Conservation (phyloP, 768 basidiomycete species). For the Hygrocybe punicea region DNA sequence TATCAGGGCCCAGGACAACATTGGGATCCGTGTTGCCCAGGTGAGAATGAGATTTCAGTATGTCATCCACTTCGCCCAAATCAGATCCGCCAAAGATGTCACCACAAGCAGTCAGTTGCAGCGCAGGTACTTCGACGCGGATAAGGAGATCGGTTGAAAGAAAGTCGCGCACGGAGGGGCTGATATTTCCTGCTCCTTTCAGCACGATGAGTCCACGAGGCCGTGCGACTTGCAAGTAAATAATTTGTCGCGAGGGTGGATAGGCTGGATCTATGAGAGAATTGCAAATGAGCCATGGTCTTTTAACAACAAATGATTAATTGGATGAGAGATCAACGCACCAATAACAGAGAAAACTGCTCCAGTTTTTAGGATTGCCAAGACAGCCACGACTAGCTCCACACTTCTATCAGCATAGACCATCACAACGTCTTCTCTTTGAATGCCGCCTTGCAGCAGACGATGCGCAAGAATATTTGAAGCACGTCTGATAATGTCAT, state of each 20-base stretch:
- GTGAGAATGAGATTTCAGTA: slow-evolving; percentile 52
- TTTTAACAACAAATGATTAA: neutral
- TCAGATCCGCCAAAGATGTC: slow-evolving; percentile 60
- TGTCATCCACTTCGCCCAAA: slow-evolving; percentile 67
- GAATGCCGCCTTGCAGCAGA: slow-evolving; percentile 77
- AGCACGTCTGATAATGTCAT: slow-evolving; percentile 75
- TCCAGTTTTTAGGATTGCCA: slow-evolving; percentile 94
- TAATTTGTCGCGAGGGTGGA: slow-evolving; percentile 85
- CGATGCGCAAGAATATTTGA: slow-evolving; percentile 90
- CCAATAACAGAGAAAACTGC: slow-evolving; percentile 97
- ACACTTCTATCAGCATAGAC: slow-evolving; percentile 95
- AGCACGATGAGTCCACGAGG: slow-evolving; percentile 90
- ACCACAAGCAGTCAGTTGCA: slow-evolving; percentile 68
- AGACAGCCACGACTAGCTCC: slow-evolving; percentile 93
- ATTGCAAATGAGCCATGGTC: neutral
- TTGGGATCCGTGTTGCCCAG: slow-evolving; percentile 73
- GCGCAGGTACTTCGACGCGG: slow-evolving; percentile 85
- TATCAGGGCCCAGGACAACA: slow-evolving; percentile 89
- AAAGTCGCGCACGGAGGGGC: slow-evolving; percentile 79
- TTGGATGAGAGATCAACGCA: slow-evolving; percentile 39
- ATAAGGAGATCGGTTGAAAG: slow-evolving; percentile 74
- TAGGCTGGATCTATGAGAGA: slow-evolving; percentile 82
- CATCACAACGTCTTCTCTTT: slow-evolving; percentile 96
- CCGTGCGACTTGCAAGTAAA: slow-evolving; percentile 89
- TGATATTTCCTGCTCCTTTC: slow-evolving; percentile 82